phyloP scores from a whole-genome alignment of 768 basidiomycete species.

The Pholiota conissans region DNA sequence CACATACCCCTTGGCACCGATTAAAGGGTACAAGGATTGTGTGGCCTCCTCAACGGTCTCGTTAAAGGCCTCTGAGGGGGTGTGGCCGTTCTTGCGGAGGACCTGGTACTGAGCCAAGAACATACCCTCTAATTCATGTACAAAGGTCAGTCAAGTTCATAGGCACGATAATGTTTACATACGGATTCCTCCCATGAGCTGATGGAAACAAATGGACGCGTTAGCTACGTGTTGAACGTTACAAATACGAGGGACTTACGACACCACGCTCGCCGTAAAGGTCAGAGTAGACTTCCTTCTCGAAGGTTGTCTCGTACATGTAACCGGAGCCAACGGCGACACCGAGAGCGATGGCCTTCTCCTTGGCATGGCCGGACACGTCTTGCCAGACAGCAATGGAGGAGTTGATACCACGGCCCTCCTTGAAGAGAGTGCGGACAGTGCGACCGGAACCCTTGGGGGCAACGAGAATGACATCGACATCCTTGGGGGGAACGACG shows the following conservation, averaged over 20 bases:
- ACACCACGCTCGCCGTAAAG: conserved; percentile 99
- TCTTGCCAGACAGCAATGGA: conserved; percentile 96
- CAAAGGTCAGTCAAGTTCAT: not conserved
- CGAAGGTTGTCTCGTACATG: conserved; percentile 97
- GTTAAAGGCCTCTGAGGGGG: conserved; percentile 98
- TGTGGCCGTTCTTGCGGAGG: conserved; percentile 93
- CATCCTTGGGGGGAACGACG: conserved; percentile 86
- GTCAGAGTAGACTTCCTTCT: conserved; percentile 99
- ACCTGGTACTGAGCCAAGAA: conserved; percentile 99
- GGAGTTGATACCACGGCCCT: conserved; percentile 98
- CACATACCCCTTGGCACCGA: conserved; percentile 87
- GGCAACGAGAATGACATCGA: conserved; percentile 98
- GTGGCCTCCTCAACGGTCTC: conserved; percentile 99
- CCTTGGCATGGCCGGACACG: conserved; percentile 95
- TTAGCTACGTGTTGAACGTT: conserved; percentile 1
- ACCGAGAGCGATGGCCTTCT: conserved; percentile 94
- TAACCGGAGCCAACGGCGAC: conserved; percentile 96
- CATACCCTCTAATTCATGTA: conserved; percentile 86
- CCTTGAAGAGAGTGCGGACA: conserved; percentile 99
- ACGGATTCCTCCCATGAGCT: conserved; percentile 98
- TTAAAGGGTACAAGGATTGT: conserved; percentile 95
- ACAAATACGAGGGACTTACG: conserved; percentile 49
- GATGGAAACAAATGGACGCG: conserved; percentile 13
- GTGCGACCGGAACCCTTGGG: conserved; percentile 99
- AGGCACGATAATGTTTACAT: conserved; percentile 28